These are phyloP conservation scores for Fusarium coicis DNA, from an alignment of 2,329 filamentous ascomycete species.

Conservation along the genomic window DNA sequence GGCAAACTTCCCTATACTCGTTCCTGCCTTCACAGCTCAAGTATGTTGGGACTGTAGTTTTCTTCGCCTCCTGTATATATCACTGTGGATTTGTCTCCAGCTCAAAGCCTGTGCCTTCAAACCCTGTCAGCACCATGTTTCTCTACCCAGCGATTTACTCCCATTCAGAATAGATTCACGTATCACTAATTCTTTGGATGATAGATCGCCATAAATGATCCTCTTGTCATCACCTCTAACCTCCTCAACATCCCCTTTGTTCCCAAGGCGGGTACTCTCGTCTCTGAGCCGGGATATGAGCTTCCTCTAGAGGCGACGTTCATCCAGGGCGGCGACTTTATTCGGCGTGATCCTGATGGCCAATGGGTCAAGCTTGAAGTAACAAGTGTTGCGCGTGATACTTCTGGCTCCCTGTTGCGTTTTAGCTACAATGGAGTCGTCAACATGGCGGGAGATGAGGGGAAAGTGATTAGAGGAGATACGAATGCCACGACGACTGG, in stretches of 20 bases:
- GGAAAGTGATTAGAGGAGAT: constrained; percentile 48
- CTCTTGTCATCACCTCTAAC: constrained; percentile 47
- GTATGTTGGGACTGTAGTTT: constrained; percentile 40
- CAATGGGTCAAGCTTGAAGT: constrained; percentile 53
- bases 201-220: constrained; percentile 49
- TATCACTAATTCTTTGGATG: not conserved
- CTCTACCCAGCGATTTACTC: not conserved
- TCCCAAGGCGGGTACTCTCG: constrained; percentile 45
- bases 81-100: not conserved
- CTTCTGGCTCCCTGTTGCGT: constrained; percentile 47
- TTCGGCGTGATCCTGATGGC: constrained; percentile 53
- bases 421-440: constrained; percentile 55
- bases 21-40: constrained; percentile 52
- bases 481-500: constrained; percentile 52
- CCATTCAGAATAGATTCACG: not conserved
- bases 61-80: not conserved
- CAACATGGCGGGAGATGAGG: constrained; percentile 47
- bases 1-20: constrained; percentile 50
- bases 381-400: constrained; percentile 48
- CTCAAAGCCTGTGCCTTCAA: not conserved
- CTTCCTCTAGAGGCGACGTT: constrained; percentile 51
- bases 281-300: constrained; percentile 51
- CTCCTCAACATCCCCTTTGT: constrained; percentile 51
- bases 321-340: constrained; percentile 53
- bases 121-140: not conserved